These are phyloP conservation scores for Wickerhamiella vanderwaltii DNA, from an alignment of 805 yeast genomes.

Conservation along the genomic window DNA sequence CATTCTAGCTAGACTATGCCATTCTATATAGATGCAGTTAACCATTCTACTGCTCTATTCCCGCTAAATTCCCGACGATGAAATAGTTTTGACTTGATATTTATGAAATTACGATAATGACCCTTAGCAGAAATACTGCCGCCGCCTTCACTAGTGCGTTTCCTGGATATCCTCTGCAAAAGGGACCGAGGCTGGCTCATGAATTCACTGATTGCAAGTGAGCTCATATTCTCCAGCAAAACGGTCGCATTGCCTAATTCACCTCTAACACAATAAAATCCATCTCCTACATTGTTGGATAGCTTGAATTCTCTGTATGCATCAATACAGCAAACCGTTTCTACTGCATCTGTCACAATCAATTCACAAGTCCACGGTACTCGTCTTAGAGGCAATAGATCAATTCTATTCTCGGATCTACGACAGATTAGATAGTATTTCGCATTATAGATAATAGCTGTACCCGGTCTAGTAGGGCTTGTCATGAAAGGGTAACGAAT, in stretches of 20 bases:
- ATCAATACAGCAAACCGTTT: neutral
- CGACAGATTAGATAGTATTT: neutral
- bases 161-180: too few relatives aligned
- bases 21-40: too few relatives aligned
- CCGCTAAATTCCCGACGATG: too few relatives aligned
- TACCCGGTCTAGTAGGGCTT: too few relatives aligned
- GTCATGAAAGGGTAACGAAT: too few relatives aligned
- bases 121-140: too few relatives aligned
- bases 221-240: neutral
- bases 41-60: too few relatives aligned
- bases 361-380: neutral
- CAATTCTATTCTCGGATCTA: neutral
- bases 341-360: neutral
- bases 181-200: too few relatives aligned
- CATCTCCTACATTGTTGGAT: neutral
- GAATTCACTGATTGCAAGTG: slow-evolving; percentile 47
- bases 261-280: neutral
- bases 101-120: neutral
- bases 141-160: too few relatives aligned
- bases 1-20: too few relatives aligned
- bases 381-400: slow-evolving; percentile 1
- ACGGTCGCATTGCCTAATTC: neutral
- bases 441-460: neutral
- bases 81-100: too few relatives aligned
- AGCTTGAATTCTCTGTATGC: neutral